These are phyloP conservation scores for Colletotrichum gigasporum DNA, from an alignment of 2,329 filamentous ascomycete species.

Conservation along the genomic window DNA sequence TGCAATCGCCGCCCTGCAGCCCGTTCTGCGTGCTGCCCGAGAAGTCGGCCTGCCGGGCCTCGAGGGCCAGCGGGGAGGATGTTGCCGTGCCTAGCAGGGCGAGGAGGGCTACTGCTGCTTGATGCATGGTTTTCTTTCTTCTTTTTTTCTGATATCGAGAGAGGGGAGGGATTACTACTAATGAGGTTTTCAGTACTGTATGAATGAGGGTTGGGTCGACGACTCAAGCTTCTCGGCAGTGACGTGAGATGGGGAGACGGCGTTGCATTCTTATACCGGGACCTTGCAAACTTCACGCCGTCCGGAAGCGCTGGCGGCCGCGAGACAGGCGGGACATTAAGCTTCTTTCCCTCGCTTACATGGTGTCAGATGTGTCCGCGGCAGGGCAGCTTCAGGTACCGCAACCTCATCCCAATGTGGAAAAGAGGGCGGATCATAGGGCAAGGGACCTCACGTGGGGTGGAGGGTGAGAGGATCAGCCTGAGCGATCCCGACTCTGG, in stretches of 20 bases:
- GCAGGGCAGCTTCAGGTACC: constrained; percentile 25
- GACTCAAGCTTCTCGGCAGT: neutral
- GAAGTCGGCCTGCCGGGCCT: constrained; percentile 28
- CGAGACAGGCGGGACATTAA: constrained; percentile 4
- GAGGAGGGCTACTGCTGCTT: constrained; percentile 15
- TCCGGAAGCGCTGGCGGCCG: neutral
- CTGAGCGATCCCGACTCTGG: neutral
- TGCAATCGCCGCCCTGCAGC: constrained; percentile 42
- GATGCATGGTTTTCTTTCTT: constrained; percentile 23
- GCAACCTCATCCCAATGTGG: constrained; percentile 27
- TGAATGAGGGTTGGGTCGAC: too few relatives aligned
- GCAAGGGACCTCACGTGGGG: constrained; percentile 14
- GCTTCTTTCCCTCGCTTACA: neutral
- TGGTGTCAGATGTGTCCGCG: neutral
- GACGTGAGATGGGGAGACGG: neutral
- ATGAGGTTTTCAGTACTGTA: too few relatives aligned
- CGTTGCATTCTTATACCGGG: constrained; percentile 16
- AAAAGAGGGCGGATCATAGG: constrained; percentile 16
- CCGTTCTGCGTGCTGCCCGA: constrained; percentile 28
- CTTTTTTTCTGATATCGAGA: too few relatives aligned
- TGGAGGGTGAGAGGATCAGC: too few relatives aligned
- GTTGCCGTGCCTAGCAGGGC: constrained; percentile 23
- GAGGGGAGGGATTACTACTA: neutral
- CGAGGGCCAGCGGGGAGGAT: neutral
- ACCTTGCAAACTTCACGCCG: neutral